Evolutionary conservation across 2,329 filamentous ascomycete species (phyloP), one percentile per base, ranked within the genome.

Genomic region (Colletotrichum magnum): DNA sequence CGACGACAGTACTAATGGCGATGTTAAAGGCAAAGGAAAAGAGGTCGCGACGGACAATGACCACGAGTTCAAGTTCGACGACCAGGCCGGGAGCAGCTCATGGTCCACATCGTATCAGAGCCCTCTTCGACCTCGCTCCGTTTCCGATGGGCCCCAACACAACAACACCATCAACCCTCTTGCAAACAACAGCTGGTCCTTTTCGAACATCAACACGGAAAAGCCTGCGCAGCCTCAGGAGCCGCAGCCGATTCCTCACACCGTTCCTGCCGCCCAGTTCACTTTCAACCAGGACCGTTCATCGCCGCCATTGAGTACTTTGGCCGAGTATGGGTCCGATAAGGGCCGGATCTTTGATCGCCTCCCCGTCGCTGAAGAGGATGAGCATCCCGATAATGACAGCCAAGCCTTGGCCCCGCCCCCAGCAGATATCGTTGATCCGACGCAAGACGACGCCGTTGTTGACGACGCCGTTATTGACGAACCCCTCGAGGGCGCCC

Each of bases 151-250:
- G 0, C 87, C 87, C 4, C 81, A 80, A 51, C 75, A 77, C 6
- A 80, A 79, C 4, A 78, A 82, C 9, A 77, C 78, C 2, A 79
- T 85, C 61, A 86, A 89, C 58, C 85, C 86, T 0, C 75, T 91
- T 16, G 88, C 84, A 1, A 88, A 88, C 74, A 90, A 90, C 71
- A 90, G 80, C 72, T 92, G 89, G 89, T 85, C 84, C 0, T 91
- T 90, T 72, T 80, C 82, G 4, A 79, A 79, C 26, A 70, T 87
- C 7, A 77, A 80, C 21, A 58, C 74, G 12, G 70, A 77, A 7
- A 24, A 61, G 7, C 48, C 50, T 12, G 50, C 45, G 9, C 56
- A 68, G 54, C 24, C 52, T 6, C 51, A 58, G 45, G 62, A 52
- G 26, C 62, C 43, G 21, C 15, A 21, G 5, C 62, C 39, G 26